Conservation (phyloP, 371 early-diverging fungal species). For the Blakeslea trispora region DNA sequence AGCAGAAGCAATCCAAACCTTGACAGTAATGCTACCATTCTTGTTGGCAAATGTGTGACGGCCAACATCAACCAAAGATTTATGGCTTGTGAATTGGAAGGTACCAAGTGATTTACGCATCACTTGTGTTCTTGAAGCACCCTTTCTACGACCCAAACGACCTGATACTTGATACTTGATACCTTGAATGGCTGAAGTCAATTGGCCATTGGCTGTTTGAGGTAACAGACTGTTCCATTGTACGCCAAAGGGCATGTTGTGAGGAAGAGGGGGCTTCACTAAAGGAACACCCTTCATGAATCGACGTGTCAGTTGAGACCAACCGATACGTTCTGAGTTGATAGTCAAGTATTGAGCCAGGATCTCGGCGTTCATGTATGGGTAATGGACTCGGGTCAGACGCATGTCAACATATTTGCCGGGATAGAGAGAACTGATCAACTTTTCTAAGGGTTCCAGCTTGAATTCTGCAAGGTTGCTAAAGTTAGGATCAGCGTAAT, state of each 20-base stretch:
- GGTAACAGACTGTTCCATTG: constrained; percentile 54
- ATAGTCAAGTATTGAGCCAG: constrained; percentile 52
- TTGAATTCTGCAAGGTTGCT: constrained; percentile 34
- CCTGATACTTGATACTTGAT: constrained; percentile 55
- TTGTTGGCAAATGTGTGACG: constrained; percentile 55
- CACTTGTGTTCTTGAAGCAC: constrained; percentile 43
- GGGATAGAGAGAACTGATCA: constrained; percentile 43
- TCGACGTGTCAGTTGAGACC: constrained; percentile 45
- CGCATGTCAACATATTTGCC: constrained; percentile 50
- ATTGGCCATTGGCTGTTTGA: constrained; percentile 41
- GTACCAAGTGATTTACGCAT: constrained; percentile 53
- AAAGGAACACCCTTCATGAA: constrained; percentile 48
- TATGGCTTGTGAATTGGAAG: constrained; percentile 53
- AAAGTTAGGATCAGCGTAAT: constrained; percentile 48
- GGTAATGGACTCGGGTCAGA: constrained; percentile 46
- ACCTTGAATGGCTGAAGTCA: constrained; percentile 54
- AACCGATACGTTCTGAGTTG: constrained; percentile 43
- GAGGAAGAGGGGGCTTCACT: constrained; percentile 54
- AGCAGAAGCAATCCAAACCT: constrained; percentile 55
- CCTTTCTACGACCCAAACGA: constrained; percentile 51
- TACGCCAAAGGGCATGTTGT: constrained; percentile 49
- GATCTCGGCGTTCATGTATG: constrained; percentile 58
- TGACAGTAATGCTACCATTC: constrained; percentile 57
- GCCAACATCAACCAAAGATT: constrained; percentile 51
- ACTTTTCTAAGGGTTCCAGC: constrained; percentile 46